Evolutionary conservation across 495 filamentous ascomycete species (phyloP).

Genomic region (Cairneyella variabilis): DNA sequence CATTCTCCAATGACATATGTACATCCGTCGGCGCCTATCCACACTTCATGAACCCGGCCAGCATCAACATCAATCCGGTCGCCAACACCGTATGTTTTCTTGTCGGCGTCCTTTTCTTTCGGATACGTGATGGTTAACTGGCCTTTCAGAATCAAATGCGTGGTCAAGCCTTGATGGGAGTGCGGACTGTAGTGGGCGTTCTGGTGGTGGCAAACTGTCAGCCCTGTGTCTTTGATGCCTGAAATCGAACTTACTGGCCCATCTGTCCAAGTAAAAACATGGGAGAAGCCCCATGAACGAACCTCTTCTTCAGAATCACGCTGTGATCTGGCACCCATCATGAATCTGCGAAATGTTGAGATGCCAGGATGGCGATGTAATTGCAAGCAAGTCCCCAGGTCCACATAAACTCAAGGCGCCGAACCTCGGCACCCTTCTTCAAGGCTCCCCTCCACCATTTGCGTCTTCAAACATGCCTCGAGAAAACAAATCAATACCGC

Average conservation of each 20-base stretch:
- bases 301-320: constrained; percentile 61
- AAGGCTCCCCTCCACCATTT: too few species aligned
- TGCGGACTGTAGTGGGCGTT: constrained; percentile 76
- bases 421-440: too few species aligned
- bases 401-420: too few species aligned
- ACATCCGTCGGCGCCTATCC: constrained; percentile 74
- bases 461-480: too few species aligned
- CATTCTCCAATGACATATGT: constrained; percentile 84
- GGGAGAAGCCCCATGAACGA: constrained; percentile 67
- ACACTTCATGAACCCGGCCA: constrained; percentile 71
- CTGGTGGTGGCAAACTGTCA: constrained; percentile 32
- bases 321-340: constrained; percentile 19
- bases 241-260: constrained; percentile 52
- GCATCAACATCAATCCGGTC: constrained; percentile 75
- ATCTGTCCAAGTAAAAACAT: constrained; percentile 82
- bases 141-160: constrained; percentile 72
- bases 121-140: constrained; percentile 72
- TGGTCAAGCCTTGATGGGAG: constrained; percentile 64
- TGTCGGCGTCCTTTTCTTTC: constrained; percentile 53
- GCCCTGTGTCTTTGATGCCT: constrained; percentile 8
- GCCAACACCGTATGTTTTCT: constrained; percentile 65
- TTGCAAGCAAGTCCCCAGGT: too few species aligned
- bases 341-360: constrained; percentile 3
- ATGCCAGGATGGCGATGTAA: too few species aligned
- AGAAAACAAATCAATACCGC: too few species aligned